phyloP scores from a whole-genome alignment of 139 green algal genomes.

The Monoraphidium neglectum region DNA sequence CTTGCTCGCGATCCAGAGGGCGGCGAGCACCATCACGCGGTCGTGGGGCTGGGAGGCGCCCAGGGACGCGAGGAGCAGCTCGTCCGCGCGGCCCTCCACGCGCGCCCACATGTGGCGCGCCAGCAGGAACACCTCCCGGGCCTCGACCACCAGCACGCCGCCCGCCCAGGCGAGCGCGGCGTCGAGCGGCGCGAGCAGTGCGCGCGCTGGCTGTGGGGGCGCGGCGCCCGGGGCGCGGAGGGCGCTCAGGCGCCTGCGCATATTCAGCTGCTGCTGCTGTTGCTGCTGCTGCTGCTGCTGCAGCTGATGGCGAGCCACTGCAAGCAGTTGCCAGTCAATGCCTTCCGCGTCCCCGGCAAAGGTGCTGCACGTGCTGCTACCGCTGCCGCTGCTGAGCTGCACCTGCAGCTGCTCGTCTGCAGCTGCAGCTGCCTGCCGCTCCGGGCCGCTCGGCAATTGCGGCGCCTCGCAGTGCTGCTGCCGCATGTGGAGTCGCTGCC shows the following conservation, averaged over 20 bases:
- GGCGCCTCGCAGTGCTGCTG: too few species aligned
- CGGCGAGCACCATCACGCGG: constrained; percentile 16
- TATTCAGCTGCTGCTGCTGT: background rate
- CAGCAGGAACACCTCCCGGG: constrained; percentile 9
- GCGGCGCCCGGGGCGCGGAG: background rate
- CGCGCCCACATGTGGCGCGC: constrained; percentile 3
- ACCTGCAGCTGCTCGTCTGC: too few species aligned
- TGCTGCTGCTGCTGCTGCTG: background rate
- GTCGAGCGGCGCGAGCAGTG: background rate
- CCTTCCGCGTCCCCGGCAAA: too few species aligned
- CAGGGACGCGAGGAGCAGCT: constrained; percentile 26
- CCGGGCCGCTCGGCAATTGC: too few species aligned
- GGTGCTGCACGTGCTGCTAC: too few species aligned
- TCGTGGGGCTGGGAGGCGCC: background rate
- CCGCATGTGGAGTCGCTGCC: too few species aligned
- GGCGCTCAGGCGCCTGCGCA: background rate
- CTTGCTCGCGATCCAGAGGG: constrained; percentile 24
- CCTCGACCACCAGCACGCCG: constrained; percentile 8
- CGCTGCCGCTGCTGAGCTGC: too few species aligned
- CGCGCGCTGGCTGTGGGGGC: background rate
- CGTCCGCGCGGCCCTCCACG: background rate
- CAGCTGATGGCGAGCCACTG: constrained; percentile 25
- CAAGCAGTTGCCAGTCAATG: too few species aligned
- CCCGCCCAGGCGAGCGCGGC: constrained; percentile 17
- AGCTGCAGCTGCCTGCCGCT: too few species aligned